These are phyloP conservation scores for Raphanus raphanistrum DNA, from an alignment of 345 rosid genomes.

Conservation along the genomic window DNA sequence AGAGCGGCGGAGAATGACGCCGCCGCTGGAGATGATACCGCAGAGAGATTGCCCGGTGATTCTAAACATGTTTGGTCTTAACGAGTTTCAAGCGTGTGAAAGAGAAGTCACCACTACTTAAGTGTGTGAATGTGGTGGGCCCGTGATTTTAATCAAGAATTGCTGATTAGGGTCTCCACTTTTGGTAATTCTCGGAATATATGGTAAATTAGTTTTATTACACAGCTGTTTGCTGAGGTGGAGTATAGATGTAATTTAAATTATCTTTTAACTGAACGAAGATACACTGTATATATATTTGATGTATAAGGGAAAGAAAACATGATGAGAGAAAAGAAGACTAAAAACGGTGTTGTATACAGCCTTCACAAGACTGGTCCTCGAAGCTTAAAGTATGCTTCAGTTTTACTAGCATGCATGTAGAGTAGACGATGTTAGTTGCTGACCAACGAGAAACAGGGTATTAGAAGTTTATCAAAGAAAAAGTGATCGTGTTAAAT, in stretches of 20 bases:
- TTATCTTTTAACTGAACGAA: too few species aligned
- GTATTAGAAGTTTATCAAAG: not conserved
- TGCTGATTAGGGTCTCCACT: not conserved
- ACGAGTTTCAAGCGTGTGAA: slow-evolving; percentile 3
- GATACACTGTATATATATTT: too few species aligned
- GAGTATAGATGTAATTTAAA: too few species aligned
- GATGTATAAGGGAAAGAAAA: too few species aligned
- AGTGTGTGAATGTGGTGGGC: not conserved
- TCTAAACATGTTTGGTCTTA: slow-evolving; percentile 28
- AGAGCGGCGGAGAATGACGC: slow-evolving; percentile 33
- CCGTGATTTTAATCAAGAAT: not conserved
- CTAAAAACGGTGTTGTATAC: too few species aligned
- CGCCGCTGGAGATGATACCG: slow-evolving; percentile 31
- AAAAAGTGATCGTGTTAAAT: not conserved
- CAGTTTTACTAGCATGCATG: not conserved
- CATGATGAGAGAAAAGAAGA: too few species aligned
- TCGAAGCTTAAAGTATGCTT: too few species aligned
- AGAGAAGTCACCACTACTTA: not conserved
- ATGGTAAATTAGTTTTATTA: not conserved
- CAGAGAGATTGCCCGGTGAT: slow-evolving; percentile 29
- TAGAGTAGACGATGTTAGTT: slow-evolving; percentile 10
- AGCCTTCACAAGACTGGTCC: too few species aligned
- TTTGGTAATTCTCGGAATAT: not conserved
- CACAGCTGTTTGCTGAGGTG: too few species aligned
- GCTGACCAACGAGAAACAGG: not conserved